Evolutionary conservation across 2,329 filamentous ascomycete species (phyloP), one percentile per base, ranked within the genome.

Genomic region (Teratosphaeria nubilosa): DNA sequence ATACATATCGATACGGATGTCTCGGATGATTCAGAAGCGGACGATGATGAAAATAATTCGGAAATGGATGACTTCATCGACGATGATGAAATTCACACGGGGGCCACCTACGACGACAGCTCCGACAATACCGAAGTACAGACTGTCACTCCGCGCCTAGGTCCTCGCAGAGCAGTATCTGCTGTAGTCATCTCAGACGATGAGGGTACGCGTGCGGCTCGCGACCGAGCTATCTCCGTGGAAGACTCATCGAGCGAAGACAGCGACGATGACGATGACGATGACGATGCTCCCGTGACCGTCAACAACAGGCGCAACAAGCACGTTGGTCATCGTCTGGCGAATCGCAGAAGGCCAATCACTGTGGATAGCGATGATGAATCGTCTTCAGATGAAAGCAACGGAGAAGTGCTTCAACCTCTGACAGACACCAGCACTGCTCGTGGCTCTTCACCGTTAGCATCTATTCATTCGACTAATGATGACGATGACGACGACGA

Each of bases 121-220:
- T 56, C 53, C 1, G 57, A 58, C 25, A 60, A 62, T 31, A 59
- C 55, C 16, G 57, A 54, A 31, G 54, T 58, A 24, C 56, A 53
- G 30, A 30, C 54, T 22, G 20, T 54, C 14, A 11, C 51, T n/a
- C 16, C 22, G 5, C 48, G 51, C 30, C 52, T 24, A 41, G 48
- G 55, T 24, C 52, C 51, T n/a, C 58, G 52, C 13, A 56, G 57
- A 11, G 48, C 57, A 10, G 41, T 50, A 30, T 51, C 45, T 31
- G 51, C 54, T 22, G 55, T 64, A n/a, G 58, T 65, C 16, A 55
- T 66, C 7, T 64, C 63, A 5, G 63, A 66, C 51, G 64, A 65
- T 25, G 66, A 67, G 24, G 56, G 57, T 6, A 60, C 59, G 22
- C 52, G 52, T 20, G 5, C 54, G 25, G 11, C 53, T 6, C 22